Evolutionary conservation across 2,329 filamentous ascomycete species (phyloP).

Genomic region (Neofusicoccum sp.): DNA sequence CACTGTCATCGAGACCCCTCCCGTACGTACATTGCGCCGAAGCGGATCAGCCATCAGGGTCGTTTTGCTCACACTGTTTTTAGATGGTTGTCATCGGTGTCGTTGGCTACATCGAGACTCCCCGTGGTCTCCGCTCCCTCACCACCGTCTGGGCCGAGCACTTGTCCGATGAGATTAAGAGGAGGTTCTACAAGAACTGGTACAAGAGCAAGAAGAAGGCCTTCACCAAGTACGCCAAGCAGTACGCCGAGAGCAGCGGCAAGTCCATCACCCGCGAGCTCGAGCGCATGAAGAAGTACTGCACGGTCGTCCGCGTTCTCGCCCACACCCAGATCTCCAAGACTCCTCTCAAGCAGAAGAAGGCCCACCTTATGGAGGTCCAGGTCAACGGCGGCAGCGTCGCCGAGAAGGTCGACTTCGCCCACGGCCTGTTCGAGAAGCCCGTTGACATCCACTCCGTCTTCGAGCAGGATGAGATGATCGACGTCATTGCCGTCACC

Average conservation of each 20-base stretch:
- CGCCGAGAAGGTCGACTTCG: slow-evolving; percentile 96
- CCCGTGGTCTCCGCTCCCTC: slow-evolving; percentile 97
- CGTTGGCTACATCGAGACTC: slow-evolving; percentile 99
- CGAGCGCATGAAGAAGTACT: slow-evolving; percentile 99
- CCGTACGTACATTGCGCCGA: slow-evolving; percentile 72
- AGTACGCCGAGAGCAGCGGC: slow-evolving; percentile 92
- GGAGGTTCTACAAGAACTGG: slow-evolving; percentile 99
- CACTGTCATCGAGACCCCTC: slow-evolving; percentile 44
- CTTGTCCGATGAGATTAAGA: slow-evolving; percentile 96
- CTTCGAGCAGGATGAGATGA: slow-evolving; percentile 99
- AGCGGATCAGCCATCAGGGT: slow-evolving; percentile 41
- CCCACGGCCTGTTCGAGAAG: slow-evolving; percentile 98
- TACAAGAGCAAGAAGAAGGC: slow-evolving; percentile 99
- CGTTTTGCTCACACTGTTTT: slow-evolving; percentile 35
- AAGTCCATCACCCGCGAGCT: slow-evolving; percentile 92
- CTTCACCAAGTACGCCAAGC: slow-evolving; percentile 99
- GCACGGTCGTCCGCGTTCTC: slow-evolving; percentile 97
- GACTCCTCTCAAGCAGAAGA: slow-evolving; percentile 99
- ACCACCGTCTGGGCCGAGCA: slow-evolving; percentile 99
- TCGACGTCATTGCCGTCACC: slow-evolving; percentile 98
- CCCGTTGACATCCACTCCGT: slow-evolving; percentile 86
- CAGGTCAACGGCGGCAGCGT: slow-evolving; percentile 98
- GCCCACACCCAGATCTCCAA: slow-evolving; percentile 99
- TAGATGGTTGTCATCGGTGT: slow-evolving; percentile 99
- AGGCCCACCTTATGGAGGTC: slow-evolving; percentile 99